These are phyloP conservation scores for Chaetomium strumarium DNA, from an alignment of 2,329 filamentous ascomycete species.

Conservation along the genomic window DNA sequence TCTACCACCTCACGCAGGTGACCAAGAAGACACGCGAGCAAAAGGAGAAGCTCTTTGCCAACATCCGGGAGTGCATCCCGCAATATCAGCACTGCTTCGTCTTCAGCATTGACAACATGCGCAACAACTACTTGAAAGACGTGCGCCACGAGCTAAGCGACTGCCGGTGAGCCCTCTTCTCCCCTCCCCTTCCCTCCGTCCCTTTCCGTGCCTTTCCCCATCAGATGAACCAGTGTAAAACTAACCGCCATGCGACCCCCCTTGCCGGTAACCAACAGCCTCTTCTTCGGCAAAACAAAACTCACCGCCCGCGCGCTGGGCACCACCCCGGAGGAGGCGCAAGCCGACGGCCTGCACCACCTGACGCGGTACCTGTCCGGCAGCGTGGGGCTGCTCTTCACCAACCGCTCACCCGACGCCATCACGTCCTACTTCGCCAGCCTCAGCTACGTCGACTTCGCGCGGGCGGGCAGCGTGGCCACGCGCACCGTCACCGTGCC, in stretches of 20 bases:
- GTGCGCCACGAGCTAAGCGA: slow-evolving; percentile 80
- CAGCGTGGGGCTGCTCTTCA: slow-evolving; percentile 86
- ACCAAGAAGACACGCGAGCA: slow-evolving; percentile 90
- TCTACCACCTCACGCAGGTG: slow-evolving; percentile 86
- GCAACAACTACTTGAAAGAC: slow-evolving; percentile 91
- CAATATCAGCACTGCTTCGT: slow-evolving; percentile 89
- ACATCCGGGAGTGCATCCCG: slow-evolving; percentile 78
- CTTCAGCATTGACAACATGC: slow-evolving; percentile 94
- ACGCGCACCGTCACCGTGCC: slow-evolving; percentile 74
- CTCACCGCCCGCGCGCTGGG: slow-evolving; percentile 96
- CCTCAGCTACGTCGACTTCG: slow-evolving; percentile 78
- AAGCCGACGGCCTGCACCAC: slow-evolving; percentile 68
- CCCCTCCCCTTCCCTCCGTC: slow-evolving; percentile 3
- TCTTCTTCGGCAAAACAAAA: slow-evolving; percentile 99
- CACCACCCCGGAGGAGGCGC: slow-evolving; percentile 67
- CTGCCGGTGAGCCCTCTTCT: slow-evolving; percentile 57
- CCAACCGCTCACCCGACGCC: slow-evolving; percentile 63
- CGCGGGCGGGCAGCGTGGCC: slow-evolving; percentile 74
- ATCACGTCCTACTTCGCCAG: slow-evolving; percentile 67
- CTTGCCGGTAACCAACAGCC: slow-evolving; percentile 42
- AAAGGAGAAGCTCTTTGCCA: slow-evolving; percentile 80
- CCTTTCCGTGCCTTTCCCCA: background rate
- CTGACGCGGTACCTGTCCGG: slow-evolving; percentile 68
- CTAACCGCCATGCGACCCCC: background rate
- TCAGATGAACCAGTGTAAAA: no score